Base-by-base conservation (phyloP, 2,329 filamentous ascomycete genomes). In the Aspergillus sp. region DNA sequence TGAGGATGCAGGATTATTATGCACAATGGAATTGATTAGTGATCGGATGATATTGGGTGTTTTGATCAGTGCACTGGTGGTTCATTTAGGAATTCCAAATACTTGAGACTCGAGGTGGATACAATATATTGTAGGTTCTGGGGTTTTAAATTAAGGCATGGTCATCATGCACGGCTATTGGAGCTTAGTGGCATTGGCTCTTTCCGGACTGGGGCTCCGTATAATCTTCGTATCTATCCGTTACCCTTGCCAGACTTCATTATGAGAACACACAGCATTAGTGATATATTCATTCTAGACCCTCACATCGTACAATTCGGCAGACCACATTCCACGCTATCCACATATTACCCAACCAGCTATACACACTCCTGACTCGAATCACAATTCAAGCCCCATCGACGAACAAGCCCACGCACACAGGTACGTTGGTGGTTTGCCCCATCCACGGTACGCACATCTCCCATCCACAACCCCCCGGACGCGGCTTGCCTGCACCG, bases 11-110 rank as follows among this genome's bases (percentile, higher is more conserved):
- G 12, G 13, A 6, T 41, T 17, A 10, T 45, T 55, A 43, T 50
- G 50, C 57, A 43, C 47, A 41, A 36, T 36, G 32, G 32, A 2
- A 19, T 19, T 30, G 15, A 48, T 55, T 43, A 41, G 30, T 39
- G 38, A 32, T 28, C 25, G 21, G 28, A 9, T 2, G 6, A 25
- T 53, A 17, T 5, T 39, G 19, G 13, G 19, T 53, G 9, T 15
- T 36, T 2, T 36, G 32, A 36, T 36, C 32, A 36, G 32, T 36
- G 32, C 32, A 36, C 32, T 17, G 38, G n/a, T 25, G 50, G 32
- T 23, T 53, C 50, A 38, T 39, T 53, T 23, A 19, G n/a, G 21
- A 41, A 53, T 53, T 53, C 51, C 51, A 53, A 53, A 53, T 53
- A 21, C 30, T 53, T 53, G 30, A 39, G 19, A 23, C 51, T 38